phyloP scores from a whole-genome alignment of 1,284 basidiomycete species.

The Ganoderma meredithae region DNA sequence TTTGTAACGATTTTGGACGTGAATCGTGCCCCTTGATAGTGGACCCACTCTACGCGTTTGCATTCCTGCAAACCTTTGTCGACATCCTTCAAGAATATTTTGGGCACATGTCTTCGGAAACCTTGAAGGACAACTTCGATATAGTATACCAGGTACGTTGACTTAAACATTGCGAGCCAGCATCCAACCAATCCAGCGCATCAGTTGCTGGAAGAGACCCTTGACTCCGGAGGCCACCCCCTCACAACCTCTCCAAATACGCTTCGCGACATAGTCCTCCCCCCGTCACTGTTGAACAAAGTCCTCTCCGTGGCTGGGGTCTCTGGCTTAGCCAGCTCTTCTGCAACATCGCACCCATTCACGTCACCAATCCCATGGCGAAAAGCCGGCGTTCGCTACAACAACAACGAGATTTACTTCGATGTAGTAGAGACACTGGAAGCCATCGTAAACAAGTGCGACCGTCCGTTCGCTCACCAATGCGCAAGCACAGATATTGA shows the following conservation, averaged over 20 bases:
- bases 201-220: constrained; percentile 93
- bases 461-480: constrained; percentile 36
- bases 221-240: constrained; percentile 92
- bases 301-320: constrained; percentile 62
- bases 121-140: constrained; percentile 93
- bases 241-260: constrained; percentile 94
- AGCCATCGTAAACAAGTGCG: constrained; percentile 85
- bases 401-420: constrained; percentile 94
- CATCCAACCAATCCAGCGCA: neutral
- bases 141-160: constrained; percentile 88
- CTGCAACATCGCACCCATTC: constrained; percentile 69
- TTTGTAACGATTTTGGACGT: neutral
- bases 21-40: constrained; percentile 51
- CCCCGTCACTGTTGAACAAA: constrained; percentile 86
- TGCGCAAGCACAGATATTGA: neutral
- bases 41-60: constrained; percentile 90
- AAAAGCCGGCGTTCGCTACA: constrained; percentile 84
- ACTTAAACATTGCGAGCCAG: neutral
- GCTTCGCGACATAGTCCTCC: constrained; percentile 90
- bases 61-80: constrained; percentile 87
- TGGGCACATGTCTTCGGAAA: constrained; percentile 73
- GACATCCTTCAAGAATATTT: constrained; percentile 90
- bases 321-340: constrained; percentile 50
- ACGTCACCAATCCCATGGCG: constrained; percentile 96
- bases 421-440: constrained; percentile 89